These are phyloP conservation scores for Tuber microsphaerosporum DNA, from an alignment of 495 filamentous ascomycete species.

Conservation along the genomic window DNA sequence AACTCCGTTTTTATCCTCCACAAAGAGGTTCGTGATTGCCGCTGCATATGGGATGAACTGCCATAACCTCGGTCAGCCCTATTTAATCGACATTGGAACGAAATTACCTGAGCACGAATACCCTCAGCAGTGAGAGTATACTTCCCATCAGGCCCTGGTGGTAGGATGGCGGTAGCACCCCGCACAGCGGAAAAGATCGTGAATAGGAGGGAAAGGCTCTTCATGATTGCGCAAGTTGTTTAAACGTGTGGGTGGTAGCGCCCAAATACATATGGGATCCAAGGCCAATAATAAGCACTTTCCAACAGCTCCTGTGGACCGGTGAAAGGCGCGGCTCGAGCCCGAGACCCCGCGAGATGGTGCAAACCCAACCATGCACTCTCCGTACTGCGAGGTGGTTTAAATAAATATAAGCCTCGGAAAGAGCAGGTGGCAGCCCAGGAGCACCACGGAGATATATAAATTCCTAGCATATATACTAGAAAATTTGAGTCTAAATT, in stretches of 20 bases:
- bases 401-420: neutral
- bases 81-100: neutral
- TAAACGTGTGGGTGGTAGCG: neutral
- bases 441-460: neutral
- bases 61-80: conserved; percentile 11
- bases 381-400: neutral
- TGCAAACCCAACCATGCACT: no score
- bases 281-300: no score
- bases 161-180: conserved; percentile 14
- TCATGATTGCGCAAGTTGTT: conserved; percentile 14
- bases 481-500: neutral
- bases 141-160: conserved; percentile 43
- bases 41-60: conserved; percentile 54
- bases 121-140: conserved; percentile 50
- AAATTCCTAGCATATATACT: neutral
- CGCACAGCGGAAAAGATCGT: conserved; percentile 17
- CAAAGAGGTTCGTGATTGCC: conserved; percentile 53
- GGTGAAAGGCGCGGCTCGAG: no score
- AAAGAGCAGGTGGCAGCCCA: neutral
- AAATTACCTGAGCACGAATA: conserved; percentile 50
- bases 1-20: conserved; percentile 52
- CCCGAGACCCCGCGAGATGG: no score
- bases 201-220: conserved; percentile 22
- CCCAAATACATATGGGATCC: no score
- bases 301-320: no score